Percentiles rank a stretch among this genome's conserved stretches.
Evolutionary conservation across 805 yeast genomes (phyloP).

Genomic region (Zygosaccharomyces bailii): DNA sequence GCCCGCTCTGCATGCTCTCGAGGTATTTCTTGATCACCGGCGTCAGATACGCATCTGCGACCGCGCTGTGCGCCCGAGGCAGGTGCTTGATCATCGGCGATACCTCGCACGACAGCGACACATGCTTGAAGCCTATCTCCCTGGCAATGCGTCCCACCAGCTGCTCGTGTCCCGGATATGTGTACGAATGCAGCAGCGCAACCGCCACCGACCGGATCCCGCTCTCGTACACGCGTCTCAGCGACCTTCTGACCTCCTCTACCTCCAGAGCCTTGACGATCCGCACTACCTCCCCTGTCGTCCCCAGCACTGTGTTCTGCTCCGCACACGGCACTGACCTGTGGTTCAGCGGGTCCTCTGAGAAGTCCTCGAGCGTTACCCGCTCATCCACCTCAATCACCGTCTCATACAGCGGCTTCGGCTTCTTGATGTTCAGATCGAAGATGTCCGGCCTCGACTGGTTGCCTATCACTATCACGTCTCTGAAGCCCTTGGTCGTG

Average conservation of each 20-base stretch:
- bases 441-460: constrained; percentile 90
- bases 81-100: constrained; percentile 79
- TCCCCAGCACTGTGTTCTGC: constrained; percentile 47
- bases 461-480: constrained; percentile 78
- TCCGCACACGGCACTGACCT: constrained; percentile 15
- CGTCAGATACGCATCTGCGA: constrained; percentile 79
- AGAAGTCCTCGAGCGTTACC: constrained; percentile 75
- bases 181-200: constrained; percentile 68
- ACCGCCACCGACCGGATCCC: constrained; percentile 72
- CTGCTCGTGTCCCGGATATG: constrained; percentile 66
- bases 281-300: constrained; percentile 65
- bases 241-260: constrained; percentile 39
- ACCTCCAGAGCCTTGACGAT: constrained; percentile 51
- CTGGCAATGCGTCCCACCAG: constrained; percentile 57
- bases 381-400: constrained; percentile 89
- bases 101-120: constrained; percentile 64
- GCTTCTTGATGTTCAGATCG: constrained; percentile 70
- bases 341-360: constrained; percentile 59
- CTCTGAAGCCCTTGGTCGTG: constrained; percentile 86
- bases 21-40: constrained; percentile 72
- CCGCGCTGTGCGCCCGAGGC: constrained; percentile 71
- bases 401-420: constrained; percentile 64
- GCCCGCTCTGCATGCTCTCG: constrained; percentile 57
- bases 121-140: constrained; percentile 62
- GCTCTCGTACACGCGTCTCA: constrained; percentile 45